Evolutionary conservation across 371 early-diverging fungal genomes (phyloP), one percentile per base, ranked within the genome.

Genomic region (Mortierella sp.): DNA sequence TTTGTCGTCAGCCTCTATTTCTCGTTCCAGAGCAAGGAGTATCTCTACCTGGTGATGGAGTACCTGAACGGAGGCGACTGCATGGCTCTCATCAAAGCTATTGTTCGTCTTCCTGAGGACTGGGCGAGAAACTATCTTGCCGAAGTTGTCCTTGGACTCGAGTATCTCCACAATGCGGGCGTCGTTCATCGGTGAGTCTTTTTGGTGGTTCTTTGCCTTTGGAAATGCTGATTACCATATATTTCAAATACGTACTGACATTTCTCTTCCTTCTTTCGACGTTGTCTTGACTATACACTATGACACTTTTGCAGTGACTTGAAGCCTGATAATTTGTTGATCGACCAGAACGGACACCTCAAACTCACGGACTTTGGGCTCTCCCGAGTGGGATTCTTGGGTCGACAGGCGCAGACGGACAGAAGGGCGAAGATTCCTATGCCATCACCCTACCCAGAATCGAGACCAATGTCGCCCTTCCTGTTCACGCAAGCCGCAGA

Each of bases 51-150:
- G 44, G 99, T 98, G 1, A 95, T 99, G 94, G 99, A 98, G 83
- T 99, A 98, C 84, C 88, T 98, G 71, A 97, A 97, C 83, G 99
- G 99, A 41, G 99, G 99, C 3, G 99, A 99, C 85, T 97, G 97
- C 74, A 97, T 97, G 16, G 95, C 98, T 1, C 88, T 99, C 38
- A 90, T 98, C 76, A 98, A 98, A 87, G 93, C 92, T 0, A 89
- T 98, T 27, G 97, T 97, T 14, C 92, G 91, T 56, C 90, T 99
- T 73, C 95, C 96, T n/a, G 96, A 96, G 79, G 95, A 96, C 73
- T 96, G 97, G 95, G 96, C 98, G 0, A 93, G 94, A 74, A 97
- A 96, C 84, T 99, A 99, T 83, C 90, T 97, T 65, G 96, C 97
- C 5, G 99, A 99, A 87, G 97, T 99, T 8, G 96, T 97, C 5